Base-by-base conservation (phyloP, 2,329 filamentous ascomycete species). In the Paecilomyces sp. region DNA sequence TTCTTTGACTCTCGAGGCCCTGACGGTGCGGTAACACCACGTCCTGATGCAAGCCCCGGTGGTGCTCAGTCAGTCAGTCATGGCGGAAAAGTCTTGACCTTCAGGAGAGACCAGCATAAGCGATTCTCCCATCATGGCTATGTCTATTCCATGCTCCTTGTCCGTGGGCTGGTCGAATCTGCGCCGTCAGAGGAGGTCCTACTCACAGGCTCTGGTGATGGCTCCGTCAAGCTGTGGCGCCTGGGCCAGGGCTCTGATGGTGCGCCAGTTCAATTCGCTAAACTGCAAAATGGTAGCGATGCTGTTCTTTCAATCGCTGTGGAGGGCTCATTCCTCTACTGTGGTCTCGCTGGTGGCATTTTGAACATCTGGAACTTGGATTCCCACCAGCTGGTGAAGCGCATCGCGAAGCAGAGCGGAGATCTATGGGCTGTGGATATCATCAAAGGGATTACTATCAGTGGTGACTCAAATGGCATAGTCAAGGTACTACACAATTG, bases 301-400 rank as follows among this genome's bases (percentile, higher is more conserved):
- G 81, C 84, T 1, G 84, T 89, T 1, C 79, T 97, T 60, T 94
- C 91, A 0, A 81, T 99, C 57, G 88, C 90, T 4, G 83, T 96
- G 2, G 92, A 97, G 63, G 92, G 91, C 0, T 92, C 92, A 0
- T 95, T 99, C 65, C 81, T 99, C 3, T 99, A 97, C 71, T 91
- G 90, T 61, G 94, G 94, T 54, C 89, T 95, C 66, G 84, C 92
- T 0, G 87, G 90, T 47, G 95, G 94, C 24, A 85, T 96, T 56
- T 86, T 99, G 61, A 93, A 97, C 71, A 85, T 99, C 11, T 99
- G 95, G 93, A 95, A 99, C 71, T 81, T 99, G 13, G 93, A 97
- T 71, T 97, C 94, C 0, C 87, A 89, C 58, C 94, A 99, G 75
- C 87, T 94, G 55, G 82, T 99, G 53, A 84, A 94, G 60, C 92